Percentiles rank a stretch among this genome's conserved stretches.
Conservation (phyloP, 2,329 filamentous ascomycete species). For the Phoma herbarum region DNA sequence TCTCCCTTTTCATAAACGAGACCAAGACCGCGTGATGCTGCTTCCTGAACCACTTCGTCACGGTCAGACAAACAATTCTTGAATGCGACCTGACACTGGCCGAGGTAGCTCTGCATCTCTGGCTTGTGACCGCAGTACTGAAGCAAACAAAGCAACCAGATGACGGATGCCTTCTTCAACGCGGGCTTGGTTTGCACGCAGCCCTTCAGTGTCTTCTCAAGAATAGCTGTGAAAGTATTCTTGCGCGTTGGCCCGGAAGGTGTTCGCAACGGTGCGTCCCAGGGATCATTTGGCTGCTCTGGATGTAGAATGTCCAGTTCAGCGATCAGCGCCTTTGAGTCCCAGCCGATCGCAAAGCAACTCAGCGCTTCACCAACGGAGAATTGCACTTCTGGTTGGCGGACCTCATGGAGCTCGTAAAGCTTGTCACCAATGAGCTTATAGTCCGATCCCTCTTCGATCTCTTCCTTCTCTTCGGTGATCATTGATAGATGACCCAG, state of each 20-base stretch:
- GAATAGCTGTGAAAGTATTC: constrained; percentile 61
- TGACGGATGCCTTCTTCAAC: constrained; percentile 88
- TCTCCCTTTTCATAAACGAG: constrained; percentile 95
- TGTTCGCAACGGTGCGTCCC: constrained; percentile 41
- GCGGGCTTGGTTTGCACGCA: constrained; percentile 88
- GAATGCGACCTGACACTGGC: constrained; percentile 85
- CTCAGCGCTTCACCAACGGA: constrained; percentile 88
- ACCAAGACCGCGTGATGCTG: constrained; percentile 88
- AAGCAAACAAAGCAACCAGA: constrained; percentile 92
- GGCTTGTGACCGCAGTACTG: constrained; percentile 86
- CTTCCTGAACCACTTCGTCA: constrained; percentile 95
- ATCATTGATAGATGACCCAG: constrained; percentile 79
- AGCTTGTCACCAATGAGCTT: constrained; percentile 71
- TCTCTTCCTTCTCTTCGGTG: constrained; percentile 53
- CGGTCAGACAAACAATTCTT: constrained; percentile 85
- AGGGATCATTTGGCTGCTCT: constrained; percentile 45
- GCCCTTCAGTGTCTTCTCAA: constrained; percentile 78
- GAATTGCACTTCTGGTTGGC: constrained; percentile 88
- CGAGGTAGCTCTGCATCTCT: constrained; percentile 76
- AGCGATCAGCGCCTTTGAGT: constrained; percentile 78
- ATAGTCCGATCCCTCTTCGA: constrained; percentile 51
- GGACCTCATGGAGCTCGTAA: constrained; percentile 81
- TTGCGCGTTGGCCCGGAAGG: constrained; percentile 44
- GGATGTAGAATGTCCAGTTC: constrained; percentile 76
- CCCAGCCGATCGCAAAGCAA: constrained; percentile 80